A percentile compares a stretch with the other conserved stretches of the same genome.
These are phyloP conservation scores for Encephalitozoon romaleae DNA, from an alignment of 371 early-diverging fungal species.

Conservation along the genomic window DNA sequence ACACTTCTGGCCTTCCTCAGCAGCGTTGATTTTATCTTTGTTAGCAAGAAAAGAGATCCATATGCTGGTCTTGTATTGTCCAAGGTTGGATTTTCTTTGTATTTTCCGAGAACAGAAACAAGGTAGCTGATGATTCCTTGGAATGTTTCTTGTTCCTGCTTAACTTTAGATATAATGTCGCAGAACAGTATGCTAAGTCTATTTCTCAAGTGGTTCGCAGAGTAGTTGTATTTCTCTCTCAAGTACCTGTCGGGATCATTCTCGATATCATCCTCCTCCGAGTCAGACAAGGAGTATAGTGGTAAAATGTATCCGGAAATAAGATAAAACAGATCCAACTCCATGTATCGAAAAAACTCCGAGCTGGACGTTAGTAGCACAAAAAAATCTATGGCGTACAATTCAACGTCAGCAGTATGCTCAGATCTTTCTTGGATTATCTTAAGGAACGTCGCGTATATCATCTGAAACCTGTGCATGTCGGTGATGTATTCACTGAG, in stretches of 20 bases:
- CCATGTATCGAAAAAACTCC: constrained; percentile 25
- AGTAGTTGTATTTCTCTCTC: constrained; percentile 52
- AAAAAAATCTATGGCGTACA: constrained; percentile 40
- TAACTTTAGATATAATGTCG: constrained; percentile 43
- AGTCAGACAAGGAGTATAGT: constrained; percentile 29
- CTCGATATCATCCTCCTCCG: constrained; percentile 52
- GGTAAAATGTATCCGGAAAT: constrained; percentile 51
- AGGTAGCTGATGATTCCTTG: constrained; percentile 29
- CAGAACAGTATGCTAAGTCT: constrained; percentile 42
- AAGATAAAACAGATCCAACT: constrained; percentile 26
- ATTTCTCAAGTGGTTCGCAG: constrained; percentile 17
- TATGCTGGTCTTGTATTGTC: constrained; percentile 31
- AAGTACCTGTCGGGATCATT: constrained; percentile 52
- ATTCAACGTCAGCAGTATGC: constrained; percentile 8
- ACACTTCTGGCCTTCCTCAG: constrained; percentile 20
- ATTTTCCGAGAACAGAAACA: constrained; percentile 10
- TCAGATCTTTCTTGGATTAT: neutral
- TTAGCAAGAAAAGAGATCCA: constrained; percentile 53
- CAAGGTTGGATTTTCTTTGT: constrained; percentile 6
- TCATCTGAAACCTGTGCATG: neutral
- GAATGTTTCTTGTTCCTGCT: constrained; percentile 25
- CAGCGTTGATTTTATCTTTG: constrained; percentile 31
- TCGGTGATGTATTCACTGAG: constrained; percentile 22
- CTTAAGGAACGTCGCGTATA: constrained; percentile 17
- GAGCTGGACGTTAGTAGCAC: constrained; percentile 23